These are phyloP conservation scores for Mycena alexandri DNA, from an alignment of 768 basidiomycete genomes.

Conservation along the genomic window DNA sequence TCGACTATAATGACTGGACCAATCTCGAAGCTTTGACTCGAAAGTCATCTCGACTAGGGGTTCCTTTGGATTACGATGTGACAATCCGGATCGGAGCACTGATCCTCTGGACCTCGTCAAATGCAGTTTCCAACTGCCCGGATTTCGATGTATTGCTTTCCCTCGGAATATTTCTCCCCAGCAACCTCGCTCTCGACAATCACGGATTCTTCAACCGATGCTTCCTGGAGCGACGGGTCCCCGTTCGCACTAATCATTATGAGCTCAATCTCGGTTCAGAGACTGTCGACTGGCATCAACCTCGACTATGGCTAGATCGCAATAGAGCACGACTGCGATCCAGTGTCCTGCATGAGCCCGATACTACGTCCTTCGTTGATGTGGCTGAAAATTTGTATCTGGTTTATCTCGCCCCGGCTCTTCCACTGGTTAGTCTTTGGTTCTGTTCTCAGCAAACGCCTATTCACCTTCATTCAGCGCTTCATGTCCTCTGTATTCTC, in stretches of 20 bases:
- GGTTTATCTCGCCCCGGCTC: not conserved
- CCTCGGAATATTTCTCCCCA: constrained; percentile 9
- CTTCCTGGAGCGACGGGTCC: constrained; percentile 11
- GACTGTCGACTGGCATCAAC: constrained; percentile 23
- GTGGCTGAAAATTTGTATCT: constrained; percentile 22
- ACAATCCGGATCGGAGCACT: constrained; percentile 24
- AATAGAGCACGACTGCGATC: constrained; percentile 20
- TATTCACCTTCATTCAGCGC: constrained; percentile 2
- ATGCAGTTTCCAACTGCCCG: not conserved
- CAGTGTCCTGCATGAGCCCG: not conserved
- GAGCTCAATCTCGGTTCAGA: constrained; percentile 21
- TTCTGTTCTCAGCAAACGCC: no score
- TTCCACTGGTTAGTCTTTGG: no score
- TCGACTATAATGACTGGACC: constrained; percentile 22
- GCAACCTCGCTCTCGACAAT: not conserved
- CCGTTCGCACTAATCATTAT: not conserved
- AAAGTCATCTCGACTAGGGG: constrained; percentile 4
- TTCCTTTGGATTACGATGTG: constrained; percentile 4
- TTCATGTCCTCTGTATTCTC: constrained; percentile 21
- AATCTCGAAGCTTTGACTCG: constrained; percentile 11
- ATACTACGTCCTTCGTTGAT: constrained; percentile 1
- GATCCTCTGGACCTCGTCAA: constrained; percentile 20
- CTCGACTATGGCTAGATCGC: constrained; percentile 14
- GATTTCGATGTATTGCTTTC: not conserved
- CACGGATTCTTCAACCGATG: constrained; percentile 11